phyloP scores from a whole-genome alignment of 176 grass and related monocot genomes.

The Triticum dicoccoides region DNA sequence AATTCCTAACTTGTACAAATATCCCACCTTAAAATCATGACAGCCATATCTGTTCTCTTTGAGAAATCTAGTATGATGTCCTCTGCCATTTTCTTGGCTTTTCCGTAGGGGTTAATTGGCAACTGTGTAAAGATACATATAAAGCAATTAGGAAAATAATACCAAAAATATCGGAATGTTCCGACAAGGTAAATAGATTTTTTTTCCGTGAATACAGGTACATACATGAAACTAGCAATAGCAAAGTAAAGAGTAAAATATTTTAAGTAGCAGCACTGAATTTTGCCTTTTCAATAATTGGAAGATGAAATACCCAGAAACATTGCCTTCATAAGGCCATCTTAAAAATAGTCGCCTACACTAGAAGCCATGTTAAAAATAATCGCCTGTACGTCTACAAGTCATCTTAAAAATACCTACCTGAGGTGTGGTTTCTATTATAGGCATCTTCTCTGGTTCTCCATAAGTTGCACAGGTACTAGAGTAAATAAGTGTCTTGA shows the following conservation, averaged over 20 bases:
- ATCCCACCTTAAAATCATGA: constrained; percentile 77
- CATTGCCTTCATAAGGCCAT: not conserved
- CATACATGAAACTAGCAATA: not conserved
- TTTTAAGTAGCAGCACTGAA: not conserved
- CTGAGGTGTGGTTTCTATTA: constrained; percentile 72
- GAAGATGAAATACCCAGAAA: not conserved
- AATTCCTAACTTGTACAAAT: constrained; percentile 10
- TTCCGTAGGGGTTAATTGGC: constrained; percentile 83
- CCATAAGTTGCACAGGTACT: constrained; percentile 87
- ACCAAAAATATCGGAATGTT: not conserved
- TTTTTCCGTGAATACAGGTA: not conserved
- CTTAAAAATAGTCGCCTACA: not conserved
- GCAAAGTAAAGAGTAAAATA: constrained; percentile 3
- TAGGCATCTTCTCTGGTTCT: constrained; percentile 83
- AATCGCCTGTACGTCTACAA: constrained; percentile 18
- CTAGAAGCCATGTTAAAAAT: constrained; percentile 3
- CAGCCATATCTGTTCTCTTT: constrained; percentile 63
- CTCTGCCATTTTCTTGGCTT: constrained; percentile 89
- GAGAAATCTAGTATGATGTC: constrained; percentile 86
- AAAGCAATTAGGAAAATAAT: constrained; percentile 23
- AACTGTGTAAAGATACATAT: constrained; percentile 33
- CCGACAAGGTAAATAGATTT: not conserved
- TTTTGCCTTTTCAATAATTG: constrained; percentile 11
- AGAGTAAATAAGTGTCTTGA: constrained; percentile 79
- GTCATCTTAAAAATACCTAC: constrained; percentile 29